Base-by-base conservation (phyloP, 1,139 yeast species). In the Candida sp. region DNA sequence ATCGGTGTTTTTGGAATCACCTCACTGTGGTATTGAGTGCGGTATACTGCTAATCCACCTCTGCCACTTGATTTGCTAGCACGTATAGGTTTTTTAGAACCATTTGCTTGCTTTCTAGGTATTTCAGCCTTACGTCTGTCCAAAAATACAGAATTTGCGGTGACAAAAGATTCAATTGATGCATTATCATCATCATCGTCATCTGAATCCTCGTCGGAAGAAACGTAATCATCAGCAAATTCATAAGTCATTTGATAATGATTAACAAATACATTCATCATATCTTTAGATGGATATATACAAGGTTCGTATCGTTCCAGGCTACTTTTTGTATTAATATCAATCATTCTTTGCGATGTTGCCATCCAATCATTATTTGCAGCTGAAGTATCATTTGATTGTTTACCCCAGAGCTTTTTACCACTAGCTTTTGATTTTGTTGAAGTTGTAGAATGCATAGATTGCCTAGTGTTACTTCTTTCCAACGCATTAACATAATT, bases 81-180 rank as follows among this genome's bases (percentile, higher is more conserved):
- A n/a, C 33, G n/a, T 12, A 5, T 30, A n/a, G 21, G 23, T 8
- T 23, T 21, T 8, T 33, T 15, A 3, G 30, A 15, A 19, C 19
- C 34, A 15, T 21, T 22, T 9, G 15, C 5, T 7, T 8, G 15
- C 4, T 21, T 29, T 7, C 33, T 4, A 12, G 37, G 37, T 11
- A 21, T 9, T 23, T 23, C 22, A 43, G 64, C 48, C 21, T 35
- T 21, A n/a, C 19, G 11, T 5, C 11, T 29, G 11, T 25, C 39
- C 15, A 11, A 21, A 7, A 37, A 7, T 3, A 58, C 53, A n/a
- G 68, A 59, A 12, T 54, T 52, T 3, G 75, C 76, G 35, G 77
- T 71, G 35, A 66, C 64, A 52, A 70, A 72, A 2, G 73, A 52
- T 34, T 66, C 70, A 39, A 69, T 45, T 4, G 71, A 64, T 12